Conservation (phyloP, 371 early-diverging fungal species). For the Zychaea mexicana region DNA sequence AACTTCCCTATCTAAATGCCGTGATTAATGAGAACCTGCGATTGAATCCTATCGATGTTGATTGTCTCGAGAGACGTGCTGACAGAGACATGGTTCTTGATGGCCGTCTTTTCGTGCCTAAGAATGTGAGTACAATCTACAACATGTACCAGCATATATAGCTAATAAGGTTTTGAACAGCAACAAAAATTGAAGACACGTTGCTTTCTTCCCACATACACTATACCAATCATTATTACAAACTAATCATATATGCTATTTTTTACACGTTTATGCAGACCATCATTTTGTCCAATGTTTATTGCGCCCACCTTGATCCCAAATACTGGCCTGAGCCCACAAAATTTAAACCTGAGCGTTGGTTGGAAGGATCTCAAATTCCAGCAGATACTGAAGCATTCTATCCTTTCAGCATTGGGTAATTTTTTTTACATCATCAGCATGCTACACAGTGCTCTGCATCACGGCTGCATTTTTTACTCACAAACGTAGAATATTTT, state of each 20-base stretch:
- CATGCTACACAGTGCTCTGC: too few relatives aligned
- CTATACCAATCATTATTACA: too few relatives aligned
- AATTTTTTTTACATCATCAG: too few relatives aligned
- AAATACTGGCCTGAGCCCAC: conserved; percentile 29
- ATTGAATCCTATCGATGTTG: conserved; percentile 27
- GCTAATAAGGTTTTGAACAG: too few relatives aligned
- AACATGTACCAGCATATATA: too few relatives aligned
- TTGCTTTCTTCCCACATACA: too few relatives aligned
- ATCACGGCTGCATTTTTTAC: too few relatives aligned
- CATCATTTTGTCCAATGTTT: conserved; percentile 16
- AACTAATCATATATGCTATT: too few relatives aligned
- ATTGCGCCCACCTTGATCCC: conserved; percentile 21
- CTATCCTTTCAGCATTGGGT: conserved; percentile 47
- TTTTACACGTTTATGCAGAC: too few relatives aligned
- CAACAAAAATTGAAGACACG: too few relatives aligned
- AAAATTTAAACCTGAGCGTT: conserved; percentile 37
- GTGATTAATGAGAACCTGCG: conserved; percentile 44
- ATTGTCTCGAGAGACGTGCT: conserved; percentile 23
- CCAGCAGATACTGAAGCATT: conserved; percentile 31
- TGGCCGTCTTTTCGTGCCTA: conserved; percentile 18
- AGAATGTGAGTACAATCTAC: conserved; percentile 16
- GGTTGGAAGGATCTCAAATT: conserved; percentile 18
- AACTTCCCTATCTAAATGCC: conserved; percentile 38
- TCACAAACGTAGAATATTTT: too few relatives aligned
- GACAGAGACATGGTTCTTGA: conserved; percentile 17